Evolutionary conservation across 148 eudicot genomes (phyloP), one percentile per base, ranked within the genome.

Genomic region (Chenopodium formosanum): DNA sequence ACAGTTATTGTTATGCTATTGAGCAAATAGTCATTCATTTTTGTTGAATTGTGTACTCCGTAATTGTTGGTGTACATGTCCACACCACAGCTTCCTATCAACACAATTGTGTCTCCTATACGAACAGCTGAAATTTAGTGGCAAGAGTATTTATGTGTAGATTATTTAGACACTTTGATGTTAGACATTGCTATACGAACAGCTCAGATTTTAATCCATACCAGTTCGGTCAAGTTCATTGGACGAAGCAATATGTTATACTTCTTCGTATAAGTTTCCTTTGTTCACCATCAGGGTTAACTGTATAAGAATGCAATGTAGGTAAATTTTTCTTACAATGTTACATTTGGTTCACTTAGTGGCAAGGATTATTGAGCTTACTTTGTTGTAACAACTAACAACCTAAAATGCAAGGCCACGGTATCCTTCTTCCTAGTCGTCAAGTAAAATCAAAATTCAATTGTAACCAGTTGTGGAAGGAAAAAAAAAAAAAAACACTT

Each of bases 41-140:
- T 62, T 32, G 53, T 13, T 23, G 17, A 80, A 37, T 6, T 40
- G 1, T 40, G 44, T 40, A 71, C 73, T 40, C 47, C 19, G 10
- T 25, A 63, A 48, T 70, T 56, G 70, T 47, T 68, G 32, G 44
- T 80, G 86, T 76, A 84, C 60, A 84, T 25, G 20, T 58, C 9
- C 25, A 46, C 13, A 46, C 9, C 25, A 46, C 13, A 46, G 65
- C 50, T 56, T 56, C 22, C 48, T 9, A 12, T 76, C 37, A 76
- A 19, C 19, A 29, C 19, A 67, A 20, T 5, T 25, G 20, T 67
- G 17, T 27, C 34, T 67, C 70, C 9, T 40, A 34, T 70, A 40
- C 20, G 50, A 37, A 7, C 60, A 11, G 17, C 19, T 25, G 58
- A 73, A 19, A 22, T 23, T 46, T 9, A 25, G 60, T 47, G 47